phyloP scores from a whole-genome alignment of 176 grass and related monocot species.

The Oryza meridionalis region DNA sequence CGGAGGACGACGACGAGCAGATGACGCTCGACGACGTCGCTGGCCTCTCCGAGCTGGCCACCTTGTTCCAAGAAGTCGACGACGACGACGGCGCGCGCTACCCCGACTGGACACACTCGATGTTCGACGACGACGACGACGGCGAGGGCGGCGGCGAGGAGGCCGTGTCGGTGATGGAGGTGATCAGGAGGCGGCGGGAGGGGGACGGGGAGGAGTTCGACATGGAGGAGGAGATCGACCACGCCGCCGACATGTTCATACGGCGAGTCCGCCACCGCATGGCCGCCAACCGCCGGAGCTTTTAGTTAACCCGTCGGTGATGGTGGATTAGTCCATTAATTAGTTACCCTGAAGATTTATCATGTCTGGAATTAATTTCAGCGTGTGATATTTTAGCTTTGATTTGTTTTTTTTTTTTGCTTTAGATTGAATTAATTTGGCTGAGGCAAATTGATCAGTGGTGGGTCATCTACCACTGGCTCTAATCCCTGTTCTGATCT shows the following conservation, averaged over 20 bases:
- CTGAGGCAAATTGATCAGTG: not conserved
- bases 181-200: constrained; percentile 63
- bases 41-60: constrained; percentile 18
- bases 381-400: not conserved
- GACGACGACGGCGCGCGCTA: not conserved
- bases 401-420: not conserved
- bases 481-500: not conserved
- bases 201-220: constrained; percentile 67
- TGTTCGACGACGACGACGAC: constrained; percentile 43
- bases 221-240: constrained; percentile 83
- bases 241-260: constrained; percentile 79
- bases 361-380: not conserved
- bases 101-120: constrained; percentile 44
- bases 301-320: not conserved
- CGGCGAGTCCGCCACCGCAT: constrained; percentile 64
- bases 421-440: not conserved
- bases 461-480: not conserved
- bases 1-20: constrained; percentile 3
- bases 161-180: constrained; percentile 64
- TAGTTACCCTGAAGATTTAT: not conserved
- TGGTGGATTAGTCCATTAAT: not conserved
- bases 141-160: constrained; percentile 23
- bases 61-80: constrained; percentile 25
- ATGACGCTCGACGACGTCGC: not conserved
- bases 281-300: constrained; percentile 27